phyloP scores from a whole-genome alignment of 1,284 basidiomycete species.

The Spongispora temasekensis region DNA sequence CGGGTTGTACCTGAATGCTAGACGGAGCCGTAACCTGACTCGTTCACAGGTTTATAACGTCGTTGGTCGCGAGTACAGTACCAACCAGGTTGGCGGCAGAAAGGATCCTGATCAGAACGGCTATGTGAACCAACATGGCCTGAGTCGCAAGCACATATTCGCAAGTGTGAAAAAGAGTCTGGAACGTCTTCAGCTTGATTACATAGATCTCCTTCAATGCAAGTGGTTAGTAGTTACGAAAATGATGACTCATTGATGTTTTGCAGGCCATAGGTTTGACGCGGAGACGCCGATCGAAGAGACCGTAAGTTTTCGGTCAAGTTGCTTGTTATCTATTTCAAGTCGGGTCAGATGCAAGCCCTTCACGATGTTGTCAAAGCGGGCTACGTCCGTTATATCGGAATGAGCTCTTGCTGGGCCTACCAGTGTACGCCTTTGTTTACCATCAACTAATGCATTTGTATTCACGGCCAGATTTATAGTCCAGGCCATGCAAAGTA shows the following conservation, averaged over 20 bases:
- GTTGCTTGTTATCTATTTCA: neutral
- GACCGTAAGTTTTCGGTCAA: slow-evolving; percentile 21
- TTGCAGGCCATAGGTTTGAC: slow-evolving; percentile 33
- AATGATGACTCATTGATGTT: neutral
- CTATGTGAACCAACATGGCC: slow-evolving; percentile 59
- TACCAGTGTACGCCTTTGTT: slow-evolving; percentile 36
- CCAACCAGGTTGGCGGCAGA: slow-evolving; percentile 12
- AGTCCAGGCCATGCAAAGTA: slow-evolving; percentile 42
- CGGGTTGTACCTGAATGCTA: slow-evolving; percentile 21
- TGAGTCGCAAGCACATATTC: slow-evolving; percentile 70
- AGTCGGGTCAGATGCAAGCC: slow-evolving; percentile 49
- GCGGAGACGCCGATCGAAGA: slow-evolving; percentile 36
- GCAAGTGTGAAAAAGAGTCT: slow-evolving; percentile 70
- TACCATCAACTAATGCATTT: neutral
- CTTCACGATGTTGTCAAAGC: slow-evolving; percentile 56
- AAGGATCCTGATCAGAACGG: slow-evolving; percentile 44
- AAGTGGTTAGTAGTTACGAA: slow-evolving; percentile 2
- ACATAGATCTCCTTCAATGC: slow-evolving; percentile 71
- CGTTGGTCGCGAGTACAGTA: slow-evolving; percentile 36
- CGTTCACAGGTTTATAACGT: slow-evolving; percentile 38
- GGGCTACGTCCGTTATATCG: slow-evolving; percentile 59
- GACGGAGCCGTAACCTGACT: neutral
- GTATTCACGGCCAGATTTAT: slow-evolving; percentile 4
- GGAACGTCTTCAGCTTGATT: slow-evolving; percentile 66
- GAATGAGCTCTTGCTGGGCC: slow-evolving; percentile 49